Conservation (phyloP, 306 rosid species). For the Mucuna pruriens region DNA sequence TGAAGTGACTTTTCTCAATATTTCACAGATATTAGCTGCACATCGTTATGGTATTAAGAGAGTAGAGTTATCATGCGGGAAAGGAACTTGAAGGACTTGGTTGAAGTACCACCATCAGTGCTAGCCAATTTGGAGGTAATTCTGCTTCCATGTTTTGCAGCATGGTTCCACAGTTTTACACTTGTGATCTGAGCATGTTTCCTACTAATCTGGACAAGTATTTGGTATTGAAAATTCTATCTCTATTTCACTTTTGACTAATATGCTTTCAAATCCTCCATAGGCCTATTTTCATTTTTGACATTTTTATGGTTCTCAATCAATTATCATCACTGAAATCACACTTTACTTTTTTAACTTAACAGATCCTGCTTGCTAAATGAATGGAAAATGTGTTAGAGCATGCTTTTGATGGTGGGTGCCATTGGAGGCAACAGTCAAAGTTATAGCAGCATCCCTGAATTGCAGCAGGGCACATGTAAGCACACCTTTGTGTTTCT, state of each 20-base stretch:
- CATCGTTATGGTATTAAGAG: slow-evolving; percentile 88
- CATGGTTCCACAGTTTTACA: not conserved
- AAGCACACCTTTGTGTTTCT: slow-evolving; percentile 6
- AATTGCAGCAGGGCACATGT: not conserved
- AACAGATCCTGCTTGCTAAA: slow-evolving; percentile 71
- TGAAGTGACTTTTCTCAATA: slow-evolving; percentile 31
- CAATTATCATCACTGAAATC: not conserved
- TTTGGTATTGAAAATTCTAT: not conserved
- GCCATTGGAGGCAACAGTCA: slow-evolving; percentile 73
- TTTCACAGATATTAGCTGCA: slow-evolving; percentile 83
- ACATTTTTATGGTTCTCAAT: slow-evolving; percentile 7
- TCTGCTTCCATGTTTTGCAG: slow-evolving; percentile 30
- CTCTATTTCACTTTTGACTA: not conserved
- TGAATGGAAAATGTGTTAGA: slow-evolving; percentile 79
- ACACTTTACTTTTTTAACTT: not conserved
- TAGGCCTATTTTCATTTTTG: not conserved
- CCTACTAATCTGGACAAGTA: not conserved
- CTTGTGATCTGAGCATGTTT: slow-evolving; percentile 1
- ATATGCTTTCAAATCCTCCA: not conserved
- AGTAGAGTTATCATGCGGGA: slow-evolving; percentile 91
- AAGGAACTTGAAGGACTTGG: slow-evolving; percentile 91
- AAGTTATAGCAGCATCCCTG: slow-evolving; percentile 56
- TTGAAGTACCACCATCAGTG: slow-evolving; percentile 85
- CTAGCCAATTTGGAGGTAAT: slow-evolving; percentile 82
- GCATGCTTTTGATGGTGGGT: slow-evolving; percentile 81